Conservation (phyloP, 495 filamentous ascomycete species). For the Penicillium manginii region DNA sequence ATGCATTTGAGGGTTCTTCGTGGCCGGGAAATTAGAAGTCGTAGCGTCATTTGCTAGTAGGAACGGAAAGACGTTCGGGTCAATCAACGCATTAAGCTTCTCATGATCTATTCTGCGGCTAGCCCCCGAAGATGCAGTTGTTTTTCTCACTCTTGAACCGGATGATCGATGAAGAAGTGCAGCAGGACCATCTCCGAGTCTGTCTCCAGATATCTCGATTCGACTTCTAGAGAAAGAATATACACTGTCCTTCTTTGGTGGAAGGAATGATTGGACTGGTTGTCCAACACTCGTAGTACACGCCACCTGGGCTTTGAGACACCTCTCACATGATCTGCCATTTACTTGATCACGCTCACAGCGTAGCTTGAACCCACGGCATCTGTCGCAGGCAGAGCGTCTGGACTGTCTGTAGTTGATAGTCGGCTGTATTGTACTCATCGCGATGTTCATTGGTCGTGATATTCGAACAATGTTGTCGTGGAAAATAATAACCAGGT, state of each 20-base stretch:
- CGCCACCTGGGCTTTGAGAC: conserved; percentile 32
- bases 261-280: conserved; percentile 8
- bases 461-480: too few relatives aligned
- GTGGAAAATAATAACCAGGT: neutral
- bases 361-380: conserved; percentile 44
- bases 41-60: neutral
- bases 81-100: conserved; percentile 8
- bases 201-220: neutral
- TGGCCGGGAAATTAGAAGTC: neutral
- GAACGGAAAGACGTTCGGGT: neutral
- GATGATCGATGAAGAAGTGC: conserved; percentile 21
- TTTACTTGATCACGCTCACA: conserved; percentile 38
- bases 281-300: conserved; percentile 31
- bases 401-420: conserved; percentile 34
- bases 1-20: neutral
- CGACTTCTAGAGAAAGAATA: conserved; percentile 1
- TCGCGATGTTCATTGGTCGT: too few relatives aligned
- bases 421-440: conserved; percentile 23
- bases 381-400: conserved; percentile 47
- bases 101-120: conserved; percentile 1
- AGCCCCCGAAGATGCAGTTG: neutral
- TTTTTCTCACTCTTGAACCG: conserved; percentile 20
- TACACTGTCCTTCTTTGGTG: conserved; percentile 1
- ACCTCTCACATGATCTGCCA: conserved; percentile 33
- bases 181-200: conserved; percentile 15